These are phyloP conservation scores for Pelagomonas calceolata DNA, from an alignment of 108 stramenopile genomes.

Conservation along the genomic window DNA sequence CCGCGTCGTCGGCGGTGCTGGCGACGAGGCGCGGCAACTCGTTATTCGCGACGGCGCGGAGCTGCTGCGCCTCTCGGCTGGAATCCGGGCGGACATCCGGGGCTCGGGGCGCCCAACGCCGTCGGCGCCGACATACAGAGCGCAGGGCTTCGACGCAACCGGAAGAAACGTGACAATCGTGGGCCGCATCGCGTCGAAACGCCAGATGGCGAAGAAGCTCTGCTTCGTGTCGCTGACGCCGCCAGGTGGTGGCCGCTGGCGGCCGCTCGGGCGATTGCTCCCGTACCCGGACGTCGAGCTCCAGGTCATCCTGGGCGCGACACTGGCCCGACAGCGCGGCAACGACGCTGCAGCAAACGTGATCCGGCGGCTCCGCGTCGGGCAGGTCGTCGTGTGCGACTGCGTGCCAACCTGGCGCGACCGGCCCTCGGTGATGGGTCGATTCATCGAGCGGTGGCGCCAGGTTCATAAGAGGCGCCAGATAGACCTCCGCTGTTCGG, in stretches of 20 bases:
- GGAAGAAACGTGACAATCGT: background rate
- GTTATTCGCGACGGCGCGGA: background rate
- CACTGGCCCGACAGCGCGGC: background rate
- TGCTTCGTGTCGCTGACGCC: background rate
- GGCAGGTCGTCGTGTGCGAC: background rate
- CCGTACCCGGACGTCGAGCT: background rate
- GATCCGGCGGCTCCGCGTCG: background rate
- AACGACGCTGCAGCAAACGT: background rate
- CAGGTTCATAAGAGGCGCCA: too few species aligned
- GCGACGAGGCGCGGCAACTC: background rate
- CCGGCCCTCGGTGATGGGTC: too few species aligned
- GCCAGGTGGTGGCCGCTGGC: background rate
- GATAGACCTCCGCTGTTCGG: too few species aligned
- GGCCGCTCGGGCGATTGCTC: background rate
- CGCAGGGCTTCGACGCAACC: background rate
- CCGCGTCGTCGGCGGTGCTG: background rate
- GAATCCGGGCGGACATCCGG: background rate
- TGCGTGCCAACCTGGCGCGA: too few species aligned
- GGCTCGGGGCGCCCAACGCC: background rate
- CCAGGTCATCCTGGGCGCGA: background rate
- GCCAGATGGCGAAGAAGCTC: background rate
- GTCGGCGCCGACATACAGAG: background rate
- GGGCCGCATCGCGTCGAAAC: background rate
- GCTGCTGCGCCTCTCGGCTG: background rate
- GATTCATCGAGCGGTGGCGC: too few species aligned